Percentiles rank a stretch among this genome's conserved stretches.
These are phyloP conservation scores for Paradendryphiella salina DNA, from an alignment of 2,329 filamentous ascomycete species.

Conservation along the genomic window DNA sequence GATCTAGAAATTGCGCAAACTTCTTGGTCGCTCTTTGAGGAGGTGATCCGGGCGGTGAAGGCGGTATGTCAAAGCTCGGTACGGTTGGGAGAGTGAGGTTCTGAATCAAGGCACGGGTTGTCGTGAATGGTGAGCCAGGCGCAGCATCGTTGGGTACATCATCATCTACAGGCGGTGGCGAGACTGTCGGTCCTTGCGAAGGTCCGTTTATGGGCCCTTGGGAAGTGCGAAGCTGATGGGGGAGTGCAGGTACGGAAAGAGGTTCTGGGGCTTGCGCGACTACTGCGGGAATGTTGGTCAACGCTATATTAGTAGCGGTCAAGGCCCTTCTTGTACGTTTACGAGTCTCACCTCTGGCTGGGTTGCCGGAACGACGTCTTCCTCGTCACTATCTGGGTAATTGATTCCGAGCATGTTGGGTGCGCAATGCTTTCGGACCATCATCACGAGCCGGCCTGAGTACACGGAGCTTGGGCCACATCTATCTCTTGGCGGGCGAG, in stretches of 20 bases:
- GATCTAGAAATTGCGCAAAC: slow-evolving; percentile 71
- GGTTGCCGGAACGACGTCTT: slow-evolving; percentile 43
- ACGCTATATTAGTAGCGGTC: slow-evolving; percentile 55
- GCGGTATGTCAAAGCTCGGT: slow-evolving; percentile 73
- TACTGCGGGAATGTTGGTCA: slow-evolving; percentile 29
- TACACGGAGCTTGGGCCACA: slow-evolving; percentile 37
- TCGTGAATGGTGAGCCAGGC: slow-evolving; percentile 66
- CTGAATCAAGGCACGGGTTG: slow-evolving; percentile 65
- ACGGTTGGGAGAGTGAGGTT: slow-evolving; percentile 73
- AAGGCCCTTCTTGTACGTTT: slow-evolving; percentile 34
- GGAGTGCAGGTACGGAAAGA: slow-evolving; percentile 10
- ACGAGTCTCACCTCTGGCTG: slow-evolving; percentile 46
- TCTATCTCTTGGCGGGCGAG: slow-evolving; percentile 21
- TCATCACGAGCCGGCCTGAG: slow-evolving; percentile 4
- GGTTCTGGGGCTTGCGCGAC: slow-evolving; percentile 18
- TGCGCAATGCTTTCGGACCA: slow-evolving; percentile 6
- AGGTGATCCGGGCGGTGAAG: slow-evolving; percentile 66
- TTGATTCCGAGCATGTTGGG: slow-evolving; percentile 49
- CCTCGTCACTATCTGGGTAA: slow-evolving; percentile 54
- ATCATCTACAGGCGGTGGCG: slow-evolving; percentile 24
- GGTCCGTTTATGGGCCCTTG: slow-evolving; percentile 30
- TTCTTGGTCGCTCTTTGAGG: slow-evolving; percentile 61
- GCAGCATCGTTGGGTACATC: slow-evolving; percentile 23
- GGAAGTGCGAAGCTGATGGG: slow-evolving; percentile 11
- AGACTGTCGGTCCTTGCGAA: slow-evolving; percentile 33